Evolutionary conservation across 2,329 filamentous ascomycete genomes (phyloP).

Genomic region (Phialophora expanda): DNA sequence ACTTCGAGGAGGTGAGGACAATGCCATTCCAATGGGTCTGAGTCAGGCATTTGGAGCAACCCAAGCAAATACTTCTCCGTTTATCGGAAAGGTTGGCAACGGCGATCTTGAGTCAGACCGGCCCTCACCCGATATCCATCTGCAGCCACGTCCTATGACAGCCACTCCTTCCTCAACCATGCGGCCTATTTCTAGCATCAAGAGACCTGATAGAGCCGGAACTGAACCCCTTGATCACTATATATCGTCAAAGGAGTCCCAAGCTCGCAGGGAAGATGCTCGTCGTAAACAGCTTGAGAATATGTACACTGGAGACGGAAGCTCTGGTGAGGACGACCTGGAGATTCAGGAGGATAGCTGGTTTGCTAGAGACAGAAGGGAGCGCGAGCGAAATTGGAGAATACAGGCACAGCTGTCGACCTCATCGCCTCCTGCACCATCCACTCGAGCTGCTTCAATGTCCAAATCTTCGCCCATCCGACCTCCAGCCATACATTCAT

Average conservation of each 20-base stretch:
- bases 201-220: constrained; percentile 50
- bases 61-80: constrained; percentile 55
- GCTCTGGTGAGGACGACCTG: constrained; percentile 32
- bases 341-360: constrained; percentile 37
- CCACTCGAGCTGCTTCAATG: constrained; percentile 9
- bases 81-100: constrained; percentile 44
- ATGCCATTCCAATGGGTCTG: constrained; percentile 50
- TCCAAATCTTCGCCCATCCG: constrained; percentile 32
- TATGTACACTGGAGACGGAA: constrained; percentile 37
- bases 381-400: constrained; percentile 15
- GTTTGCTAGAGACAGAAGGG: constrained; percentile 23
- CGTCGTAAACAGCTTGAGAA: constrained; percentile 44
- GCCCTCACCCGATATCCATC: constrained; percentile 56
- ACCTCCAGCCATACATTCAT: not conserved
- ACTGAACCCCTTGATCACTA: constrained; percentile 43
- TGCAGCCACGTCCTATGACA: constrained; percentile 46
- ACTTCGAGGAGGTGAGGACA: constrained; percentile 43
- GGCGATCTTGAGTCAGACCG: constrained; percentile 52
- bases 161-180: constrained; percentile 48
- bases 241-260: constrained; percentile 54
- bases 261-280: constrained; percentile 48
- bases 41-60: constrained; percentile 57
- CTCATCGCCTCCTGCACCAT: constrained; percentile 23
- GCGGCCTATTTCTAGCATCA: constrained; percentile 44
- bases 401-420: constrained; percentile 17